Percentiles rank a stretch among this genome's conserved stretches.
Conservation (phyloP, 2,329 filamentous ascomycete species). For the Alternaria infectoria region DNA sequence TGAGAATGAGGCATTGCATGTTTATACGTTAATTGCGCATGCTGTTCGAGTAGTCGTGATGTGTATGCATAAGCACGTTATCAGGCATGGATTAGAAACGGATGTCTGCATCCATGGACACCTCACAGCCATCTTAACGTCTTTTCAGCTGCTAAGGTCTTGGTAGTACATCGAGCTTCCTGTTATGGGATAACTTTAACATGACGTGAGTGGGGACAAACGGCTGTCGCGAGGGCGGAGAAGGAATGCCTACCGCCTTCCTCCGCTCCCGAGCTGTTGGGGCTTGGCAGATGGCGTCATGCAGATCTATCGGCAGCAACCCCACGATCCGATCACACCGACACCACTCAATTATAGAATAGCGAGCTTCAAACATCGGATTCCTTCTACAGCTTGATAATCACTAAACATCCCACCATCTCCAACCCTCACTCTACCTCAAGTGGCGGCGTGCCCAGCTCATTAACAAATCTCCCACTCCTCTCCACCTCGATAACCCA, state of each 20-base stretch:
- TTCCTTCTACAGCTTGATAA: no score
- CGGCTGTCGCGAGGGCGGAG: neutral
- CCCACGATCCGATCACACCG: neutral
- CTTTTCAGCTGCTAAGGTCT: neutral
- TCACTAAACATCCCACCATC: neutral
- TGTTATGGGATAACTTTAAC: neutral
- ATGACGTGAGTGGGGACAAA: neutral
- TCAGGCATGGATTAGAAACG: neutral
- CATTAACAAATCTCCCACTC: constrained; percentile 43
- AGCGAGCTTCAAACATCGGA: neutral
- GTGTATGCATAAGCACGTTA: constrained; percentile 3
- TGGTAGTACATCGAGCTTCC: constrained; percentile 2
- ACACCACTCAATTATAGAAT: neutral
- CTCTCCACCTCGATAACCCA: constrained; percentile 48
- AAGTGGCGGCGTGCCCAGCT: constrained; percentile 21
- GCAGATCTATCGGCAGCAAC: neutral
- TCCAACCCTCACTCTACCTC: neutral
- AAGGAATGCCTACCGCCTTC: neutral
- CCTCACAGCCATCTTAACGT: neutral
- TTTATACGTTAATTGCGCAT: neutral
- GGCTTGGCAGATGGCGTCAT: neutral
- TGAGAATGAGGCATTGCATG: neutral
- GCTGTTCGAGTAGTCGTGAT: neutral
- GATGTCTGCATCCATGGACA: neutral
- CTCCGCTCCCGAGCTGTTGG: neutral